phyloP scores from a whole-genome alignment of 2,329 filamentous ascomycete species.

The Blumeria graminis region DNA sequence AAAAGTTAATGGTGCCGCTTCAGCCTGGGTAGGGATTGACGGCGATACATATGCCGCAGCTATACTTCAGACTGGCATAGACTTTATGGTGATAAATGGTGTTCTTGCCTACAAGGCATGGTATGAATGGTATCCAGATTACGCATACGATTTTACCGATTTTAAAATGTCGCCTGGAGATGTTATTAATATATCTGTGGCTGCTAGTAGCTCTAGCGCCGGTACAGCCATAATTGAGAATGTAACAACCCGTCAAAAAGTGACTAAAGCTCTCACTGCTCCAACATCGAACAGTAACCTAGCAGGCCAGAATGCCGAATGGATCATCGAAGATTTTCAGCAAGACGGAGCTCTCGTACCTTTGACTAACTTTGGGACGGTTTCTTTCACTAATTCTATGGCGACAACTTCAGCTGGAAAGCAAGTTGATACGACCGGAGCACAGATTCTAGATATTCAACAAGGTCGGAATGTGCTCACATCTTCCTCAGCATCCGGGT shows the following conservation, averaged over 20 bases:
- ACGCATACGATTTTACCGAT: constrained; percentile 23
- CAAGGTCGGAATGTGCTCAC: background rate
- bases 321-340: constrained; percentile 27
- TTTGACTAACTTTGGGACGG: constrained; percentile 21
- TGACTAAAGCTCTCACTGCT: constrained; percentile 19
- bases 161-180: constrained; percentile 22
- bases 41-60: constrained; percentile 29
- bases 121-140: constrained; percentile 36
- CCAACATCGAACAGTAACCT: constrained; percentile 14
- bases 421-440: background rate
- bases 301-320: constrained; percentile 24
- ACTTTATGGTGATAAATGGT: constrained; percentile 22
- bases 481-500: background rate
- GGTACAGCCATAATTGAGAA: constrained; percentile 23
- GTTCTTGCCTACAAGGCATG: constrained; percentile 24
- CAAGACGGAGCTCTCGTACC: constrained; percentile 18
- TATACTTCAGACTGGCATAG: constrained; percentile 31
- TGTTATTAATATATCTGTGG: constrained; percentile 18
- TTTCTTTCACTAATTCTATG: background rate
- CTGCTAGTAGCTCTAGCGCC: constrained; percentile 16
- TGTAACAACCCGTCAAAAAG: constrained; percentile 19
- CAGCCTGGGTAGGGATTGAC: constrained; percentile 36
- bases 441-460: background rate
- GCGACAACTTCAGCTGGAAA: background rate
- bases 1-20: constrained; percentile 10